Evolutionary conservation across 345 rosid species (phyloP).

Genomic region (Citrus hindsii): DNA sequence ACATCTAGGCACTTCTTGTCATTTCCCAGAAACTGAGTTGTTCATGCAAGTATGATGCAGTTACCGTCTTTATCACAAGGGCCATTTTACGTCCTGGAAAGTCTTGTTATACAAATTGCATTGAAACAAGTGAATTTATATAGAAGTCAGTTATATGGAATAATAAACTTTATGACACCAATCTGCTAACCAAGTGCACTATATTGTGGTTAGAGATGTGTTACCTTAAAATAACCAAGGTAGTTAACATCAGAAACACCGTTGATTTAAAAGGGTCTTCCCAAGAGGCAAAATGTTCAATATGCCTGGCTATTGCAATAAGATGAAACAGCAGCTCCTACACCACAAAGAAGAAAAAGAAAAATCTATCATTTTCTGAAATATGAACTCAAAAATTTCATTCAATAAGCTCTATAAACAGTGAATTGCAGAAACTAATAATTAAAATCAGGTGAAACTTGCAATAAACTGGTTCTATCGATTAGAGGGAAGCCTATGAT

Average conservation of each 20-base stretch:
- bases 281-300: slow-evolving; percentile 68
- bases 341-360: slow-evolving; percentile 7
- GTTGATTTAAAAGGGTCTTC: slow-evolving; percentile 62
- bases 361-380: background rate
- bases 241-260: slow-evolving; percentile 44
- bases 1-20: background rate
- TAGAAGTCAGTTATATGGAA: background rate
- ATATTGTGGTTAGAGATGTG: slow-evolving; percentile 9
- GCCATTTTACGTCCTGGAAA: background rate
- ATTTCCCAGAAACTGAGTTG: background rate
- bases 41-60: background rate
- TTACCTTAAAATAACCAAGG: slow-evolving; percentile 46
- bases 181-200: slow-evolving; percentile 2
- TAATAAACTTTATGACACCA: background rate
- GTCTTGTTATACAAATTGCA: background rate
- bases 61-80: background rate
- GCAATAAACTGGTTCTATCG: background rate
- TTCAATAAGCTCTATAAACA: background rate
- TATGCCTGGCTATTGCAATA: slow-evolving; percentile 38
- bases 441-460: background rate
- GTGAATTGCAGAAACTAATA: background rate
- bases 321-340: slow-evolving; percentile 80
- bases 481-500: background rate
- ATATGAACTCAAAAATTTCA: background rate
- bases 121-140: background rate